Percentiles rank a stretch among this genome's conserved stretches.
phyloP scores from a whole-genome alignment of 495 filamentous ascomycete species.

The Parathielavia hyrcaniae region DNA sequence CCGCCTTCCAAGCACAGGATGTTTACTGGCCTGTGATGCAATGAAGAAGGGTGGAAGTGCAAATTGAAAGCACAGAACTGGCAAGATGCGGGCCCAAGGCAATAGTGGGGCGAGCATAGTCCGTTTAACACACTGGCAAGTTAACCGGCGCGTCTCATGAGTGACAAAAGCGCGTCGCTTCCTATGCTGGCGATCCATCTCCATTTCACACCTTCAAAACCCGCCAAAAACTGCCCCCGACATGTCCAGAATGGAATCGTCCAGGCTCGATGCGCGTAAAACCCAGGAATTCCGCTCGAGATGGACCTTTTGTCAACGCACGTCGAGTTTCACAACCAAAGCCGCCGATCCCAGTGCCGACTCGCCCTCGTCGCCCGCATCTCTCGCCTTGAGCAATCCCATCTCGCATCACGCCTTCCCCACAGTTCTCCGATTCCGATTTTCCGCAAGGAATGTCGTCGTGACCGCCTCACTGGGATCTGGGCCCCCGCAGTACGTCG shows the following conservation, averaged over 20 bases:
- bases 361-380: slow-evolving; percentile 16
- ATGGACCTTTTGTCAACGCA: slow-evolving; percentile 10
- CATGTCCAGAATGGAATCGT: slow-evolving; percentile 21
- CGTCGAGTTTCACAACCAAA: slow-evolving; percentile 24
- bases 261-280: slow-evolving; percentile 4
- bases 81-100: background rate
- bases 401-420: slow-evolving; percentile 56
- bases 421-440: slow-evolving; percentile 60
- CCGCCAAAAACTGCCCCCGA: slow-evolving; percentile 20
- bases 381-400: slow-evolving; percentile 40
- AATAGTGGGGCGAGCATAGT: too few relatives aligned
- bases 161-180: background rate
- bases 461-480: slow-evolving; percentile 34
- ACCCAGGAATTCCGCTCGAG: slow-evolving; percentile 16
- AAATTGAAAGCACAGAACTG: background rate
- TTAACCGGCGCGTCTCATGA: slow-evolving; percentile 11
- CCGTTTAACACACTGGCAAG: background rate
- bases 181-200: background rate
- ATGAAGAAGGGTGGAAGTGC: background rate
- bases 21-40: too few relatives aligned
- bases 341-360: slow-evolving; percentile 10
- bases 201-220: slow-evolving; percentile 7
- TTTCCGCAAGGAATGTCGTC: slow-evolving; percentile 58
- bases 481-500: slow-evolving; percentile 33
- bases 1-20: too few relatives aligned